Base-by-base conservation (phyloP, 441 rosid genomes). In the Bruguiera hainesii region DNA sequence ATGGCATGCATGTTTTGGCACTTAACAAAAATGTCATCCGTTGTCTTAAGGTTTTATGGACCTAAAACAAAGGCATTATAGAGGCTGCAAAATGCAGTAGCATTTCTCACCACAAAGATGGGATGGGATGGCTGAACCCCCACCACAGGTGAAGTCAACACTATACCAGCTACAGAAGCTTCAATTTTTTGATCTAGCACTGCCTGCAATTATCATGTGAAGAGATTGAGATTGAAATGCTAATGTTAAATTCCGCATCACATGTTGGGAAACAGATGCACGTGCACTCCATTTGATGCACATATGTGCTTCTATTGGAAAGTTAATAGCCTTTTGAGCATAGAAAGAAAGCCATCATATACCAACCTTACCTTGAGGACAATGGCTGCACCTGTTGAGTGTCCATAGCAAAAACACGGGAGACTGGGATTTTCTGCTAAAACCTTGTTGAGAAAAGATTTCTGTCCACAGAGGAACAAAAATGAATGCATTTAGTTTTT, bases 61-160 rank as follows among this genome's bases (percentile, higher is more conserved):
- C 31, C 15, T 31, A 10, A 50, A 25, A 26, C 9, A 26, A 11
- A 50, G 11, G 13, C 3, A 7, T 35, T 19, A 6, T 6, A 5
- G 52, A 18, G 60, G 13, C 66, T 7, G 6, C 56, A 63, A 28
- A 50, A 11, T 33, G n/a, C 6, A 30, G 42, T 4, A 57, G 30
- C 18, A 5, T 59, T 70, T 49, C 88, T 70, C 71, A 88, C 97
- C 49, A 75, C 56, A 55, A 81, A 83, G 64, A 93, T 83, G 19
- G 97, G 93, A 85, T 93, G 95, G 0, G 98, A 85, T 52, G 97
- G 95, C 79, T 90, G 93, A 77, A 93, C 96, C 71, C 98, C 97
- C 18, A 89, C 91, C 11, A 96, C 98, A 20, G 98, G 97, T 56
- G 96, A 93, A 78, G 97, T 93, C 67, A 89, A 63, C 26, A 81